Base-by-base conservation (phyloP, 2,329 filamentous ascomycete genomes). In the Calonectria hongkongensis region DNA sequence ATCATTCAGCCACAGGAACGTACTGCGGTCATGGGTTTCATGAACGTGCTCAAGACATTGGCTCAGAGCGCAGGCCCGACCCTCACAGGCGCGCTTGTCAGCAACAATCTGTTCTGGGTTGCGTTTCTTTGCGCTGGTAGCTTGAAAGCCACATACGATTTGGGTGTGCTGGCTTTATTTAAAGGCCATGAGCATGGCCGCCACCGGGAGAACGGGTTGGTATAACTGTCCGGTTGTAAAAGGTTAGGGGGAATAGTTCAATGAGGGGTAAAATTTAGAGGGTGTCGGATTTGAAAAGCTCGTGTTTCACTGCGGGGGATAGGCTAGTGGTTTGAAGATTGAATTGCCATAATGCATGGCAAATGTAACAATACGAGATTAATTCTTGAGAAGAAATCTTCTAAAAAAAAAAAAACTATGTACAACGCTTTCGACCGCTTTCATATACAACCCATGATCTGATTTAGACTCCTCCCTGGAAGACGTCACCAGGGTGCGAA, bases 21-120 rank as follows among this genome's bases (percentile, higher is more conserved):
- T 1, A 95, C 93, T 0, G 92, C 92, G 0, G 89, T 94, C 13
- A 92, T 95, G 89, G 94, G 93, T 16, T 15, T 58, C 9, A 68
- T 68, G 43, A 68, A 68, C 33, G 66, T 68, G 43, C 45, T 62
- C 43, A 68, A 68, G 45, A 68, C 66, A 4, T 30, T 68, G 45
- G 66, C 66, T 12, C 66, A 68, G 28, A 68, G 66, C 45, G 66
- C 41, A 8, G 66, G 66, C 2, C 66, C 66, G 10, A 68, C 36
- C 21, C 43, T 68, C 6, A 68, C 66, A 2, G 66, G 66, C 8
- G 66, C 56, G 1, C 56, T 68, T 2, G 66, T 68, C 27, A 58
- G 60, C 30, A 15, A 50, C 15, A 68, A 68, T 16, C 33, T 68
- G 18, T 68, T 68, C 36, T 68, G 66, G 66, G 66, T 68, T 15